Conservation (phyloP, 495 filamentous ascomycete genomes). For the Aspergillus conjunctus region DNA sequence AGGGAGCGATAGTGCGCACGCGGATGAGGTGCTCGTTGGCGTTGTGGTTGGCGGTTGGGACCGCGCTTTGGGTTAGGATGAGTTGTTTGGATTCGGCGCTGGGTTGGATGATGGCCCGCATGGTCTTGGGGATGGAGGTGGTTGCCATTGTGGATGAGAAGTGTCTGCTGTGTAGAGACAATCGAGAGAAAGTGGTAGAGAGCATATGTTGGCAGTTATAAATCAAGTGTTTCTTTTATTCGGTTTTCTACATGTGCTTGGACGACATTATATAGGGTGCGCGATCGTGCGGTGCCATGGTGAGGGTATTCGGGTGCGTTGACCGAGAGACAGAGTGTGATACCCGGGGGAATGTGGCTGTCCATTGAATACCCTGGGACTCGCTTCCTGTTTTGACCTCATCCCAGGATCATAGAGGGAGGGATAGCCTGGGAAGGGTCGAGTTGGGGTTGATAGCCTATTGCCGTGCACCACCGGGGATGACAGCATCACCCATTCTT, state of each 20-base stretch:
- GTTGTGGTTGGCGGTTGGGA: conserved; percentile 25
- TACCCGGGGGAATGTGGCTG: not conserved
- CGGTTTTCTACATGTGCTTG: not conserved
- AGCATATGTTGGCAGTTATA: not conserved
- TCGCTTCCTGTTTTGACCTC: not conserved
- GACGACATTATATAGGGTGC: not conserved
- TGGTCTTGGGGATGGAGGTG: conserved; percentile 3
- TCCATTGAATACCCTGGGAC: not conserved
- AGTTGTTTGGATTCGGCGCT: conserved; percentile 13
- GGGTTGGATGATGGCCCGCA: conserved; percentile 12
- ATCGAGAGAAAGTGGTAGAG: not conserved
- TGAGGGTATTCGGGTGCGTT: not conserved
- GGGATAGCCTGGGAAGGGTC: not conserved
- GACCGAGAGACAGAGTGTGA: not conserved
- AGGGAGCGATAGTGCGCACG: conserved; percentile 51
- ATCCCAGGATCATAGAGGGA: not conserved
- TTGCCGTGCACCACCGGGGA: not conserved
- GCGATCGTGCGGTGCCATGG: too few species aligned
- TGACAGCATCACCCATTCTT: not conserved
- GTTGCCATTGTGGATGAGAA: not conserved
- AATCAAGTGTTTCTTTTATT: not conserved
- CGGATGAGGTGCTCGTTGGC: conserved; percentile 53
- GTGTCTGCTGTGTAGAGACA: not conserved
- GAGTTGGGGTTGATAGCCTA: too few species aligned
- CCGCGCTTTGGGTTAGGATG: conserved; percentile 20